Base-by-base conservation (phyloP, 2,329 filamentous ascomycete species). In the Ophiostoma australiae region DNA sequence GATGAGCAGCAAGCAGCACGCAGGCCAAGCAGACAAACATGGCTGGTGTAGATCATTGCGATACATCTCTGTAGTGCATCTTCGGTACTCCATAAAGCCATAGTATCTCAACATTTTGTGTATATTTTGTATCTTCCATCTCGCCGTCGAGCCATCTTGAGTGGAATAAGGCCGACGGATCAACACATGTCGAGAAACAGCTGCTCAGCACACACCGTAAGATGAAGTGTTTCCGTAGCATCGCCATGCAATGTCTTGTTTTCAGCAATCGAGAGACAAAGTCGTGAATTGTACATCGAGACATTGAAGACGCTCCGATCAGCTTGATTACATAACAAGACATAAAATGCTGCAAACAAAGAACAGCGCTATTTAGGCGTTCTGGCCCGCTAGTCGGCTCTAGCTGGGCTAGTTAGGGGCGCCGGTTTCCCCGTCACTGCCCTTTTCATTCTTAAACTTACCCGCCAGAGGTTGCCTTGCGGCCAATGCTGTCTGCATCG, bases 111-210 rank as follows among this genome's bases (percentile, higher is more conserved):
- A 48, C 17, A 48, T n/a, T 48, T 20, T 39, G 37, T 11, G 37
- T 11, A 6, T 11, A 10, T 31, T 31, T 31, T 31, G 27, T 48
- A 48, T 48, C 44, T 48, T 20, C 17, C 20, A 48, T 20, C 44
- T 48, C 44, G 20, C 44, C 44, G 44, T 48, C 44, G 27, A 58
- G n/a, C 52, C 52, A 58, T 58, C 23, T 11, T 7, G 7, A 58
- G 52, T 58, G 52, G n/a, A 58, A 58, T 27, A 58, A 27, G 8
- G 10, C 17, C 52, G 52, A 58, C 52, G 10, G 52, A 58, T 58
- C 52, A 58, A 58, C 52, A 58, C 23, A 58, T 58, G 52, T 58
- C 52, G 52, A 58, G 52, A 58, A 58, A 58, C n/a, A 27, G 8
- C n/a, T 58, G 52, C 23, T n/a, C n/a, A 58, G 23, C 13, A 48